Evolutionary conservation across 2,329 filamentous ascomycete species (phyloP).

Genomic region (Verticillium nubilum): DNA sequence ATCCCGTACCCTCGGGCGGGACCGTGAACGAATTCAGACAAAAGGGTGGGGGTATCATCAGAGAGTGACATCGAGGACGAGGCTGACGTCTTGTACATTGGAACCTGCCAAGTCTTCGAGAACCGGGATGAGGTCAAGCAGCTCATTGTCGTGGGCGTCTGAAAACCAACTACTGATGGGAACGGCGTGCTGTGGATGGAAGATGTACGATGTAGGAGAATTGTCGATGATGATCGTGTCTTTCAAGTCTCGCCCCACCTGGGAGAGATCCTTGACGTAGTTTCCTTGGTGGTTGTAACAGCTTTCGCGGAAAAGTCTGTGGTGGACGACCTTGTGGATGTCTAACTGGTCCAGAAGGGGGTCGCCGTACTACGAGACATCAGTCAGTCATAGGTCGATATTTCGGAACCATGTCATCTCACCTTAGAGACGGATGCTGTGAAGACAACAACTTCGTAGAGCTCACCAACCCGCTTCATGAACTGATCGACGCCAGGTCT

Average conservation of each 20-base stretch:
- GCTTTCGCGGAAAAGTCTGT: conserved; percentile 93
- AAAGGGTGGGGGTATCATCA: conserved; percentile 36
- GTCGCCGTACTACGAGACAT: conserved; percentile 71
- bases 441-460: conserved; percentile 98
- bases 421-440: conserved; percentile 98
- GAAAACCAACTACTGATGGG: conserved; percentile 99
- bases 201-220: conserved; percentile 98
- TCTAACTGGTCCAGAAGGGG: conserved; percentile 93
- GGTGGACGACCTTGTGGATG: conserved; percentile 94
- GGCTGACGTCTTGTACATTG: conserved; percentile 90
- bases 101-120: conserved; percentile 90
- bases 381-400: background rate
- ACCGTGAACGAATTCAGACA: conserved; percentile 22
- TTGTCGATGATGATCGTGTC: conserved; percentile 99
- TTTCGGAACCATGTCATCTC: conserved; percentile 18
- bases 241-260: conserved; percentile 89
- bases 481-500: conserved; percentile 97
- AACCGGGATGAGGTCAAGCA: conserved; percentile 94
- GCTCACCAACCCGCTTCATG: conserved; percentile 95
- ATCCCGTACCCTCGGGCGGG: conserved; percentile 13
- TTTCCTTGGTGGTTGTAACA: conserved; percentile 99
- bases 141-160: conserved; percentile 97
- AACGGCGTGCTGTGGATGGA: conserved; percentile 97
- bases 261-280: conserved; percentile 98
- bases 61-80: conserved; percentile 89